Evolutionary conservation across 768 basidiomycete species (phyloP).

Genomic region (Pulveroboletus sp.): DNA sequence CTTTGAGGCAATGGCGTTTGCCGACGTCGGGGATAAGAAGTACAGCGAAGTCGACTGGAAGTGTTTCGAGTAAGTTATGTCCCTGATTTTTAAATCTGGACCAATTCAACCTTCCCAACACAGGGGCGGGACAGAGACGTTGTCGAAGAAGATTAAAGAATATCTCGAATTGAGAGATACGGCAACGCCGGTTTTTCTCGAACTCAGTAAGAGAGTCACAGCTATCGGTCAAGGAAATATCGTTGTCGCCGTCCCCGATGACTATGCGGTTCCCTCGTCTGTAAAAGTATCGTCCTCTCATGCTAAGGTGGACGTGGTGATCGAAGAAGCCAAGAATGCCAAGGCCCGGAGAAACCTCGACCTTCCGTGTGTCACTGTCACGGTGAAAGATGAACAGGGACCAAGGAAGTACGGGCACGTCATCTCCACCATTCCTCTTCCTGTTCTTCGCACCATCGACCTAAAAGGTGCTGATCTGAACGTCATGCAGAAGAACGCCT

Average conservation of each 20-base stretch:
- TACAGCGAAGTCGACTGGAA: constrained; percentile 22
- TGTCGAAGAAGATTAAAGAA: constrained; percentile 23
- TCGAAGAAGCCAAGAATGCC: not conserved
- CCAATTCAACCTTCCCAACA: not conserved
- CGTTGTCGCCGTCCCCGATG: constrained; percentile 2
- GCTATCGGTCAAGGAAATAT: constrained; percentile 11
- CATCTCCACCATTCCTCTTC: not conserved
- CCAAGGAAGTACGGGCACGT: constrained; percentile 18
- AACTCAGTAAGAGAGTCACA: constrained; percentile 17
- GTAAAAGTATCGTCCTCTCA: too few species aligned
- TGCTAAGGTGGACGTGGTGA: not conserved
- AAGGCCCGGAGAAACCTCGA: not conserved
- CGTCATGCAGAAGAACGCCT: constrained; percentile 33
- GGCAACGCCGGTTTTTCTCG: constrained; percentile 14
- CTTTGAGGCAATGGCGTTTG: constrained; percentile 30
- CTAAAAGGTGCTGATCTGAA: constrained; percentile 24
- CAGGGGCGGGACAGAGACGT: constrained; percentile 24
- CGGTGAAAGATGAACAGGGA: constrained; percentile 4
- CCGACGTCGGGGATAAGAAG: not conserved
- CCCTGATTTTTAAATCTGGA: not conserved
- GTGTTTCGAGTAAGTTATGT: constrained; percentile 29
- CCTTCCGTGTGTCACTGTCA: constrained; percentile 6
- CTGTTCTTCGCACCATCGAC: constrained; percentile 32
- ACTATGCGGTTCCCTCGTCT: not conserved
- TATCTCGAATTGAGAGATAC: constrained; percentile 6